A percentile compares a stretch with the other conserved stretches of the same genome.
Evolutionary conservation across 805 yeast species (phyloP).

Genomic region (Lipomyces chichibuensis): DNA sequence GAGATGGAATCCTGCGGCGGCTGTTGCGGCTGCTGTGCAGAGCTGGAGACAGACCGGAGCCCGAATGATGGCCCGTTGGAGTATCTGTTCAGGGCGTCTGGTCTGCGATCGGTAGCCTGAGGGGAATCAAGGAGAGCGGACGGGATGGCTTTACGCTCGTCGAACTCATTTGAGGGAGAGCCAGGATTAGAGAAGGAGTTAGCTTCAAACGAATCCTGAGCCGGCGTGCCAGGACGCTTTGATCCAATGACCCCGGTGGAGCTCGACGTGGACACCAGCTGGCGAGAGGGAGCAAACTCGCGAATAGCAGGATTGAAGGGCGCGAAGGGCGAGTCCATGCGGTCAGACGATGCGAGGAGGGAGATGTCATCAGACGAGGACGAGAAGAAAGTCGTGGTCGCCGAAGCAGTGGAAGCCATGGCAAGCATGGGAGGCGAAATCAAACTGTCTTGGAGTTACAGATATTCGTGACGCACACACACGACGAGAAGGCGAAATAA

Average conservation of each 20-base stretch:
- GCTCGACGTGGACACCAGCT: neutral
- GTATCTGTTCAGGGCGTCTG: constrained; percentile 4
- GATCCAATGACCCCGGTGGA: constrained; percentile 3
- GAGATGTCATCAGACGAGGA: neutral
- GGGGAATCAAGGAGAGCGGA: constrained; percentile 36
- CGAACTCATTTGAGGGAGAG: constrained; percentile 24
- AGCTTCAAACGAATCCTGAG: neutral
- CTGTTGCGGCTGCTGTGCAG: constrained; percentile 7
- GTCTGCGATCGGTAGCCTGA: constrained; percentile 7
- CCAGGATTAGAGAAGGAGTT: constrained; percentile 8
- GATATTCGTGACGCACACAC: neutral
- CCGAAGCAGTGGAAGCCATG: constrained; percentile 3
- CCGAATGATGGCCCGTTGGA: constrained; percentile 4
- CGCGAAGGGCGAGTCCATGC: neutral
- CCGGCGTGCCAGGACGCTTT: constrained; percentile 7
- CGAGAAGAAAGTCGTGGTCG: neutral
- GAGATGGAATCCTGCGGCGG: constrained; percentile 1
- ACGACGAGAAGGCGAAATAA: neutral
- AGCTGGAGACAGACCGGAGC: constrained; percentile 1
- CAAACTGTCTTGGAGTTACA: neutral
- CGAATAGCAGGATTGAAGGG: constrained; percentile 4
- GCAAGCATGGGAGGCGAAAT: neutral
- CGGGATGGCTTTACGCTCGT: constrained; percentile 34
- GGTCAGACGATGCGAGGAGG: neutral
- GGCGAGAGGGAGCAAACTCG: constrained; percentile 4